phyloP scores from a whole-genome alignment of 176 grass and related monocot species.

The Musa itinerans region DNA sequence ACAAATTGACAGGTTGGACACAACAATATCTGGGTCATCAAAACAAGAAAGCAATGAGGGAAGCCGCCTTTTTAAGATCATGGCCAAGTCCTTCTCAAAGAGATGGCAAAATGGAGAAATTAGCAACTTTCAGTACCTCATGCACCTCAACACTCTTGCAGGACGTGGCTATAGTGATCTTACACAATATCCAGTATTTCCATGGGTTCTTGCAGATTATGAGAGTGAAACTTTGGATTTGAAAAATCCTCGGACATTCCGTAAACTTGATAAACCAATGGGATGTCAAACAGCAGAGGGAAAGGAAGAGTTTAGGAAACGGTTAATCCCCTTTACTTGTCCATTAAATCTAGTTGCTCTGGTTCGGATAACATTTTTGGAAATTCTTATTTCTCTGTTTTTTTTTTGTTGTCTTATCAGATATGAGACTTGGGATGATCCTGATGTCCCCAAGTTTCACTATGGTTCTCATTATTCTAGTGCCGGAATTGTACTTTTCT shows the following conservation, averaged over 20 bases:
- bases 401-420: slow-evolving; percentile 30
- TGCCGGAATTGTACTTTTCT: slow-evolving; percentile 98
- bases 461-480: slow-evolving; percentile 99
- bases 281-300: slow-evolving; percentile 90
- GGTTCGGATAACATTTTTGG: no score
- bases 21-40: slow-evolving; percentile 88
- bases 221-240: slow-evolving; percentile 78
- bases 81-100: slow-evolving; percentile 93
- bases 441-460: slow-evolving; percentile 96
- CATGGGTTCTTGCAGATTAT: slow-evolving; percentile 97
- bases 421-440: slow-evolving; percentile 98
- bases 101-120: slow-evolving; percentile 98
- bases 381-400: neutral
- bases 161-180: slow-evolving; percentile 95
- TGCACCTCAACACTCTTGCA: slow-evolving; percentile 96
- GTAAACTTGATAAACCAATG: slow-evolving; percentile 98
- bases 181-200: slow-evolving; percentile 97
- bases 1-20: slow-evolving; percentile 64
- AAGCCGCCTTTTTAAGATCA: slow-evolving; percentile 72
- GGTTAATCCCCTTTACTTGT: slow-evolving; percentile 27
- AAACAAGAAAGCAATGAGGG: slow-evolving; percentile 85
- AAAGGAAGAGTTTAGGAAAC: slow-evolving; percentile 85
- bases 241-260: slow-evolving; percentile 58
- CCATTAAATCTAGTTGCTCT: neutral
- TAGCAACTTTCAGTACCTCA: slow-evolving; percentile 94